Evolutionary conservation across 805 yeast genomes (phyloP), one percentile per base, ranked within the genome.

Genomic region (Yarrowia sp.): DNA sequence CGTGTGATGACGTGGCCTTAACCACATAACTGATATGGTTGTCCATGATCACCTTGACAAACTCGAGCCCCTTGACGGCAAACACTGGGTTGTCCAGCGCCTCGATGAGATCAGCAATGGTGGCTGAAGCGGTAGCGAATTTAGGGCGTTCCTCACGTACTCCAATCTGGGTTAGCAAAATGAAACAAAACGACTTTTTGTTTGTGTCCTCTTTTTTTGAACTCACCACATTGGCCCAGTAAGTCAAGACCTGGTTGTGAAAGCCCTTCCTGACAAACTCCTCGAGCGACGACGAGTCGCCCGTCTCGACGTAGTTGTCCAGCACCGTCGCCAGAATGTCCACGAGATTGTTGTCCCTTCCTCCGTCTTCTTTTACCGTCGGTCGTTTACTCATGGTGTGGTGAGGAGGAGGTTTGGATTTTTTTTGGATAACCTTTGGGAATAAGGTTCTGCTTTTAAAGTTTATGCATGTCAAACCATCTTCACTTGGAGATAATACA

Each of bases 11-110:
- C 48, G 92, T 79, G 16, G 89, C 87, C 72, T 96, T 81, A 77
- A 89, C 90, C 2, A 92, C 79, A 8, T 87, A 83, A 72, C 88
- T 90, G 52, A 84, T 75, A 74, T 90, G 86, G 58, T 82, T 83
- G 1, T 82, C 79, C 10, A 92, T 75, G 3, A 92, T 78, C 14
- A 83, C 83, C 64, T 82, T 82, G 69, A 88, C 82, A 32, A 88
- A 75, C 9, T 78, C 78, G 64, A 77, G 73, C 14, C 81, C 80
- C 46, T 70, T 53, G 42, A 69, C 76, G 70, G 69, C 73, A 35
- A 72, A 74, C 14, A 68, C 64, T 1, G 70, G 45, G 38, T 70
- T 82, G 35, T 67, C 46, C 46, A 55, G 19, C 9, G 65, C 52
- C 58, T 52, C 42, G 19, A 42, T 49, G 8, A 61, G 22, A 12